phyloP scores from a whole-genome alignment of 495 filamentous ascomycete species.

The Penicillium crystallinum region DNA sequence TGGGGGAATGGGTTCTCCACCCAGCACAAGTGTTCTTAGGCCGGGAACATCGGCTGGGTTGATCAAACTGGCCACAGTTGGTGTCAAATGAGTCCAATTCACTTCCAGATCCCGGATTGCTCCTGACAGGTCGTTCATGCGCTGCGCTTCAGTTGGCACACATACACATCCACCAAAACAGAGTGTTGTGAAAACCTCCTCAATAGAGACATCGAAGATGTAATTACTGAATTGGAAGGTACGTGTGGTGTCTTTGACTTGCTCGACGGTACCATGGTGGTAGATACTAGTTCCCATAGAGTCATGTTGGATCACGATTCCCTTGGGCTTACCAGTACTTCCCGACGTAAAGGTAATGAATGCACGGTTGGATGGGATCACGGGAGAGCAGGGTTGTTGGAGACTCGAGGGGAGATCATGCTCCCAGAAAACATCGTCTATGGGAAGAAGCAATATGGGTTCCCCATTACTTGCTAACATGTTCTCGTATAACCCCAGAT shows the following conservation, averaged over 20 bases:
- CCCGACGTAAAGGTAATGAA: background rate
- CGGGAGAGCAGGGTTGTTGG: background rate
- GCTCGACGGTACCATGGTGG: background rate
- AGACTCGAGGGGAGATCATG: background rate
- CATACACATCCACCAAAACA: background rate
- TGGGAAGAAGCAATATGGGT: background rate
- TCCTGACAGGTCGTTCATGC: background rate
- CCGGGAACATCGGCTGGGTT: background rate
- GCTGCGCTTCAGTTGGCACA: background rate
- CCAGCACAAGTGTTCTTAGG: background rate
- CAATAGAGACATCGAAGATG: background rate
- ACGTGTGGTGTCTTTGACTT: background rate
- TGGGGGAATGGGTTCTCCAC: background rate
- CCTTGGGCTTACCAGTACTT: background rate
- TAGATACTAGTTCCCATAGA: background rate
- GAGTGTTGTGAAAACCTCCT: background rate
- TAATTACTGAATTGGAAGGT: background rate
- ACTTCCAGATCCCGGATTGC: background rate
- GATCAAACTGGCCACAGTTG: background rate
- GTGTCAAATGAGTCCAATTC: background rate
- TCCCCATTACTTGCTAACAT: background rate
- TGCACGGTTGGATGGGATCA: background rate
- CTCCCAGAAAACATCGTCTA: background rate
- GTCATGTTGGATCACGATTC: background rate
- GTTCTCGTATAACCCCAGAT: background rate